phyloP scores from a whole-genome alignment of 192 early-diverging fungal genomes.

The Phlyctochytrium bullatum region DNA sequence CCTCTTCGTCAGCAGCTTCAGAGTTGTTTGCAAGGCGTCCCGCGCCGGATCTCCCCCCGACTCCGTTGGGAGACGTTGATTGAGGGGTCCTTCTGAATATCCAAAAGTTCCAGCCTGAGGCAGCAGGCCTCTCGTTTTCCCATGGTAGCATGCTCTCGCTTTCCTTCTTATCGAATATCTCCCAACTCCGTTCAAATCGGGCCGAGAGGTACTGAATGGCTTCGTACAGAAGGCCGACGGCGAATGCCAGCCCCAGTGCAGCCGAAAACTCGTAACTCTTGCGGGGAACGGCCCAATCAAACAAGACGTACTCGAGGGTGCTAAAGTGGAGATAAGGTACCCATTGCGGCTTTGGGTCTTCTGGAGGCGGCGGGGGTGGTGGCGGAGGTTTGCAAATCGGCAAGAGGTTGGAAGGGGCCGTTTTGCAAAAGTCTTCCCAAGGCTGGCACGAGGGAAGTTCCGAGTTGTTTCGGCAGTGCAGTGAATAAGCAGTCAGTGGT shows the following conservation, averaged over 20 bases:
- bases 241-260: not conserved
- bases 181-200: not conserved
- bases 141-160: not conserved
- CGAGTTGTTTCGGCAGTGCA: not conserved
- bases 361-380: not conserved
- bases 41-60: not conserved
- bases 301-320: constrained; percentile 13
- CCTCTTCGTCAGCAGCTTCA: constrained; percentile 1
- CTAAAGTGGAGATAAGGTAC: constrained; percentile 16
- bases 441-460: not conserved
- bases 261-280: not conserved
- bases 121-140: constrained; percentile 2
- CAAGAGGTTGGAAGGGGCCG: not conserved
- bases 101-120: not conserved
- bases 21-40: not conserved
- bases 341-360: not conserved
- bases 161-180: not conserved
- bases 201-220: not conserved
- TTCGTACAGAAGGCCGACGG: not conserved
- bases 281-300: constrained; percentile 12
- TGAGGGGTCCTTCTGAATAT: too few relatives aligned
- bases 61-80: not conserved
- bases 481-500: constrained; percentile 2
- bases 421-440: not conserved
- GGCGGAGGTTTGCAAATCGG: not conserved